Evolutionary conservation across 306 rosid species (phyloP), one percentile per base, ranked within the genome.

Genomic region (Acacia confusa): DNA sequence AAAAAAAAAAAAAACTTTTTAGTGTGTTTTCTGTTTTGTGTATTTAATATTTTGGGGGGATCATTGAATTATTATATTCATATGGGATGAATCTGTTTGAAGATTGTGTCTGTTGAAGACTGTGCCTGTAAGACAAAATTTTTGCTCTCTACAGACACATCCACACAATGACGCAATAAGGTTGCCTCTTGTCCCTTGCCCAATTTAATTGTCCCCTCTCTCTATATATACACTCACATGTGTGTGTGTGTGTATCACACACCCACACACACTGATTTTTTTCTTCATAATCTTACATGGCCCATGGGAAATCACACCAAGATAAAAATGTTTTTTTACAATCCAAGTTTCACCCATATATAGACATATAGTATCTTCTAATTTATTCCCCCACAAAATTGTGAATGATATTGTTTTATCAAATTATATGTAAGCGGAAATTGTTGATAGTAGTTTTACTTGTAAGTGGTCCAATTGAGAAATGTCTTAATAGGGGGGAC

Each of bases 71-170:
- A 43, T 61, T 44, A 44, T 53, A 53, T 34, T 67, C 45, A 79
- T 61, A 8, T 2, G 20, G 25, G 60, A 20, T 19, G 60, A 20
- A 19, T 53, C 60, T 53, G 60, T 53, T 53, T 6, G 10, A 53
- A 41, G 52, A 16, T 7, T 79, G 75, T 45, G 17, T 82, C 73
- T 65, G 66, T 36, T 75, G 75, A 73, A 81, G 43, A 72, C 70
- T 55, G 28, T 27, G 64, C 38, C 41, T 67, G 73, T 66, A 28
- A 2, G 70, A 72, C 67, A 50, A 78, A 50, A 45, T 32, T 45
- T 28, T 47, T 69, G 52, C 28, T 68, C 60, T 75, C 52, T 75
- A 28, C 67, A 65, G 82, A 64, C 70, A 71, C 53, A 63, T 40
- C 41, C 40, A 78, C 60, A 58, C 7, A 4, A n/a, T 41, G 53